phyloP scores from a whole-genome alignment of 1,139 yeast species.

The Schizosaccharomyces versatilis region DNA sequence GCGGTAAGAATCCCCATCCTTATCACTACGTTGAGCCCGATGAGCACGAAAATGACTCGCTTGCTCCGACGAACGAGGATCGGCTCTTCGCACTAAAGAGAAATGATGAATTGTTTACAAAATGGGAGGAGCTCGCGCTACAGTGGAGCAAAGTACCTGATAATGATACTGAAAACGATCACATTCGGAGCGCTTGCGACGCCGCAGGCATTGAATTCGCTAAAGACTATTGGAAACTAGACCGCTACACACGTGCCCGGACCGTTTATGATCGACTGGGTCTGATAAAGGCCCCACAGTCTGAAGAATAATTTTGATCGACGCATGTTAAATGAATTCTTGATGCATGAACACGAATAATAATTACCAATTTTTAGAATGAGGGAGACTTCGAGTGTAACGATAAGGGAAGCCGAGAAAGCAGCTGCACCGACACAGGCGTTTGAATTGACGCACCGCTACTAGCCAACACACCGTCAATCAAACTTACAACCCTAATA shows the following conservation, averaged over 20 bases:
- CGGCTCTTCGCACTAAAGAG: slow-evolving; percentile 25
- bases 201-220: slow-evolving; percentile 22
- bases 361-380: too few relatives aligned
- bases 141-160: slow-evolving; percentile 38
- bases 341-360: too few relatives aligned
- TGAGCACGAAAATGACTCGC: slow-evolving; percentile 25
- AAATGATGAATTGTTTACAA: slow-evolving; percentile 27
- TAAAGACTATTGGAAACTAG: slow-evolving; percentile 37
- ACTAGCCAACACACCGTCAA: too few relatives aligned
- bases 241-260: slow-evolving; percentile 53
- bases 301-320: too few relatives aligned
- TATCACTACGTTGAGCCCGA: slow-evolving; percentile 37
- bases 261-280: slow-evolving; percentile 45
- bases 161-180: slow-evolving; percentile 27
- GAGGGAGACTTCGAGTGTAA: too few relatives aligned
- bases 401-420: too few relatives aligned
- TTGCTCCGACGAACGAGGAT: slow-evolving; percentile 23
- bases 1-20: slow-evolving; percentile 40
- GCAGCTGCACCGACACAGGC: too few relatives aligned
- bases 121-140: slow-evolving; percentile 36
- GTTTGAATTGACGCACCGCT: too few relatives aligned
- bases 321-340: too few relatives aligned
- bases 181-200: slow-evolving; percentile 15
- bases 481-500: too few relatives aligned
- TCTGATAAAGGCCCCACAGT: background rate